A percentile compares a stretch with the other conserved stretches of the same genome.
phyloP scores from a whole-genome alignment of 75 land plant genomes.

The Adiantum capillusveneris region DNA sequence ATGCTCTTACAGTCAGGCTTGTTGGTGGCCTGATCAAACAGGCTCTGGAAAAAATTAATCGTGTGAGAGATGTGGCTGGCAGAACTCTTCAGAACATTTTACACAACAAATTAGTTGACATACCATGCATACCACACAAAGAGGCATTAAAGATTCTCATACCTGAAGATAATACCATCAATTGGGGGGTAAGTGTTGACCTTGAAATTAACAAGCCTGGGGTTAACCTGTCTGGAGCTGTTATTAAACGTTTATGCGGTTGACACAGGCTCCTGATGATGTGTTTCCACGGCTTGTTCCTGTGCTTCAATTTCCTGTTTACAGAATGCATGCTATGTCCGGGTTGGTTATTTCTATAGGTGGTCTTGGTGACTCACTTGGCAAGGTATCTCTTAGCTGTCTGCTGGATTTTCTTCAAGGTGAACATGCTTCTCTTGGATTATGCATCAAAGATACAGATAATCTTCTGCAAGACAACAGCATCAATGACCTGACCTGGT shows the following conservation, averaged over 20 bases:
- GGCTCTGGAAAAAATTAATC: constrained; percentile 94
- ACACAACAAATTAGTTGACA: constrained; percentile 26
- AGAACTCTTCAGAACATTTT: constrained; percentile 57
- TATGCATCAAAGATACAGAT: constrained; percentile 12
- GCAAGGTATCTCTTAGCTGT: constrained; percentile 64
- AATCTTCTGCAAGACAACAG: neutral
- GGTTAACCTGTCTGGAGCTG: neutral
- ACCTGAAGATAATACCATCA: constrained; percentile 40
- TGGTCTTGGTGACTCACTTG: constrained; percentile 81
- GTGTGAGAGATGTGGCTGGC: constrained; percentile 83
- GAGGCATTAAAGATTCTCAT: constrained; percentile 49
- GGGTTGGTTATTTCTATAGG: constrained; percentile 84
- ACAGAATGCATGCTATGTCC: constrained; percentile 61
- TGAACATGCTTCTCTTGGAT: constrained; percentile 13
- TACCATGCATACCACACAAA: constrained; percentile 59
- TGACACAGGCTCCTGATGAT: constrained; percentile 57
- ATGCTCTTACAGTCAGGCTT: constrained; percentile 40
- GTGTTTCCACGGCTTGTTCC: constrained; percentile 79
- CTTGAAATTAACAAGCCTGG: too few relatives aligned
- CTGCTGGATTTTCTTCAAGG: constrained; percentile 57
- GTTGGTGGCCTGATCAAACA: constrained; percentile 75
- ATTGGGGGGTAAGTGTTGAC: constrained; percentile 79
- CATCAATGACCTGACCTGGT: constrained; percentile 16
- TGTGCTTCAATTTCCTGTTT: constrained; percentile 58
- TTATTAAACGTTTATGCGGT: neutral